Evolutionary conservation across 495 filamentous ascomycete genomes (phyloP), one percentile per base, ranked within the genome.

Genomic region (Penicillium silybi): DNA sequence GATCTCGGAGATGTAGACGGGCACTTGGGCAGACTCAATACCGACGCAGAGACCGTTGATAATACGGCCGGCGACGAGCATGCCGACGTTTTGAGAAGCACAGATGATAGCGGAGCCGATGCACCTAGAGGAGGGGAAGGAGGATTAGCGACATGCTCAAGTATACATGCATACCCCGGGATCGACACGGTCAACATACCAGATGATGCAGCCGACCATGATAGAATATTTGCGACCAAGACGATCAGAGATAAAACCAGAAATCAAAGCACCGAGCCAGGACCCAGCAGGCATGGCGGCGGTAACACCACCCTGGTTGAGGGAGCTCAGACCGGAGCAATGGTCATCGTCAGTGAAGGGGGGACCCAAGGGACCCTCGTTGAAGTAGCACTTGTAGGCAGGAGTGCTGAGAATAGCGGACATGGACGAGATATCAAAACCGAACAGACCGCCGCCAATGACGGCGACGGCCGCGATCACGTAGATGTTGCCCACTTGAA

Each of bases 351-450:
- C 65, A 46, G 59, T 64, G 27, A 68, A 58, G 2, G 68, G 68
- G 1, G 61, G 55, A 10, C 67, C 64, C 1, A 40, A 19, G 15
- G 66, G 66, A 3, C 74, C 71, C 34, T 79, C 73, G 61, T 85
- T 81, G 67, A 86, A 88, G 65, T 85, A 85, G 58, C 84, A 85
- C 44, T 81, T 75, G 59, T 86, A 87, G 11, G 66, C 59, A 8
- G 61, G 50, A n/a, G 61, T 63, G 29, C 44, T 51, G 38, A 69
- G 44, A 34, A 64, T 88, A 48, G 87, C 88, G 7, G 81, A 86
- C 86, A 90, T 86, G 23, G 86, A 89, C 57, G 80, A 80, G 68
- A 90, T 90, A 73, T 90, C 89, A 61, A 91, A 90, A 52, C 88
- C 88, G 61, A 95, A 92, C 19, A 92, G 79, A 46, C 79, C 85